Evolutionary conservation across 2,329 filamentous ascomycete genomes (phyloP).

Genomic region (Calycina marina): DNA sequence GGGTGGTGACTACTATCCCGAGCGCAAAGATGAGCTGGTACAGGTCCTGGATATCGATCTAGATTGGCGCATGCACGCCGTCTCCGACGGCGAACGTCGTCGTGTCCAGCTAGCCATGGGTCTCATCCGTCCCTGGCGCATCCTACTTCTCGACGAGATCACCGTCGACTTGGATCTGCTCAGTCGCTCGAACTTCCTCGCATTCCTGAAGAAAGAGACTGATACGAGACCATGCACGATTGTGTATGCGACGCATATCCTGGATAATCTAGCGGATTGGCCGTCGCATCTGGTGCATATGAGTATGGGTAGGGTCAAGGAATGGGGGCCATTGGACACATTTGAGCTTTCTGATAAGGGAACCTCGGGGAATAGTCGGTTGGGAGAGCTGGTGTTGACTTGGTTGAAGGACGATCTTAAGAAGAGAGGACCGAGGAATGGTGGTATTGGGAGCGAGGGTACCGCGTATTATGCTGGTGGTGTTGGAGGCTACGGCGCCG

Average conservation of each 20-base stretch:
- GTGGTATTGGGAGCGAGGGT: constrained; percentile 24
- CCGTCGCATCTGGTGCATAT: constrained; percentile 94
- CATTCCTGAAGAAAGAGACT: constrained; percentile 77
- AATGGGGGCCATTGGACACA: constrained; percentile 61
- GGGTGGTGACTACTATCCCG: constrained; percentile 71
- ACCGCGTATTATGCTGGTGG: constrained; percentile 39
- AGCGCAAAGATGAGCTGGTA: constrained; percentile 75
- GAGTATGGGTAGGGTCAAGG: constrained; percentile 75
- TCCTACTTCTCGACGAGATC: constrained; percentile 87
- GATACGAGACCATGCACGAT: constrained; percentile 72
- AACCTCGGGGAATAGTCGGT: constrained; percentile 57
- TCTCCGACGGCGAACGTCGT: constrained; percentile 81
- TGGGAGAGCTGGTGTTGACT: constrained; percentile 74
- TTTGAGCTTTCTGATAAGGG: constrained; percentile 35
- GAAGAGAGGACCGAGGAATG: constrained; percentile 60
- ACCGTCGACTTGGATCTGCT: constrained; percentile 92
- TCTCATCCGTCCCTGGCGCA: constrained; percentile 76
- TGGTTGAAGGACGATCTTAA: constrained; percentile 76
- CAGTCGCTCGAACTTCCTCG: constrained; percentile 69
- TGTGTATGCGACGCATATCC: constrained; percentile 93
- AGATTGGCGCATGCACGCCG: constrained; percentile 88
- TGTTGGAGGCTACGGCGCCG: constrained; percentile 47
- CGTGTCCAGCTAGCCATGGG: constrained; percentile 96
- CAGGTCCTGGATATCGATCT: constrained; percentile 82
- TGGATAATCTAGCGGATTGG: constrained; percentile 91